These are phyloP conservation scores for Fusarium albosuccineum DNA, from an alignment of 2,329 filamentous ascomycete species.

Conservation along the genomic window DNA sequence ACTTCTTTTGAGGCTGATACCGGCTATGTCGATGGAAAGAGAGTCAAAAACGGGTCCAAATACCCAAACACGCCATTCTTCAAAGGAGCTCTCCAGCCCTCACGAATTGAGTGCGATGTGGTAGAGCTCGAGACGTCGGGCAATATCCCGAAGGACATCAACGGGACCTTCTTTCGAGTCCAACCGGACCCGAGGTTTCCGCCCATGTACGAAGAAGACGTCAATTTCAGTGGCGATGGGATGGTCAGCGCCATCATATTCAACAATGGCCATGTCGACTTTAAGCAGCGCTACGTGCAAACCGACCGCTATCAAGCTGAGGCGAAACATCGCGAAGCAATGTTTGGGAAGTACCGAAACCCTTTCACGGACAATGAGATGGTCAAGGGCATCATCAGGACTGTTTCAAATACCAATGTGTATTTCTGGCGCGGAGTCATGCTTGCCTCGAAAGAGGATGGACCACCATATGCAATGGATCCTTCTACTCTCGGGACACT, in stretches of 20 bases:
- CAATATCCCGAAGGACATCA: conserved; percentile 16
- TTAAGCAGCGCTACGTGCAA: conserved; percentile 18
- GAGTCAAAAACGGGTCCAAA: not conserved
- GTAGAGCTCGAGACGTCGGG: conserved; percentile 12
- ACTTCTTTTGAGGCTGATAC: not conserved
- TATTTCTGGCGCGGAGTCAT: conserved; percentile 18
- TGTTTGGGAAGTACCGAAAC: conserved; percentile 30
- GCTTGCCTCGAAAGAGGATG: conserved; percentile 24
- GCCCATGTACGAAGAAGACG: conserved; percentile 21
- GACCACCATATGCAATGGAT: conserved; percentile 16
- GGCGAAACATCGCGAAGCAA: not conserved
- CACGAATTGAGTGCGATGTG: conserved; percentile 14
- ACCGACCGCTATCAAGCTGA: conserved; percentile 17
- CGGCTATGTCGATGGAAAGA: conserved; percentile 2
- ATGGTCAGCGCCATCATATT: conserved; percentile 22
- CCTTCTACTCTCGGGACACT: conserved; percentile 23
- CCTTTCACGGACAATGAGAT: conserved; percentile 20
- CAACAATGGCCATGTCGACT: conserved; percentile 13
- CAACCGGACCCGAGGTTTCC: conserved; percentile 29
- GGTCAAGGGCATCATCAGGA: conserved; percentile 14
- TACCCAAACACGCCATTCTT: conserved; percentile 14
- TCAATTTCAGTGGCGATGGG: conserved; percentile 32
- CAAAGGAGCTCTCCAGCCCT: conserved; percentile 9
- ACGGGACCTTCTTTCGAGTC: conserved; percentile 32
- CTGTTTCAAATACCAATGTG: conserved; percentile 26